Base-by-base conservation (phyloP, 1,139 yeast genomes). In the Hyphopichia wangnamkhiaoensis region DNA sequence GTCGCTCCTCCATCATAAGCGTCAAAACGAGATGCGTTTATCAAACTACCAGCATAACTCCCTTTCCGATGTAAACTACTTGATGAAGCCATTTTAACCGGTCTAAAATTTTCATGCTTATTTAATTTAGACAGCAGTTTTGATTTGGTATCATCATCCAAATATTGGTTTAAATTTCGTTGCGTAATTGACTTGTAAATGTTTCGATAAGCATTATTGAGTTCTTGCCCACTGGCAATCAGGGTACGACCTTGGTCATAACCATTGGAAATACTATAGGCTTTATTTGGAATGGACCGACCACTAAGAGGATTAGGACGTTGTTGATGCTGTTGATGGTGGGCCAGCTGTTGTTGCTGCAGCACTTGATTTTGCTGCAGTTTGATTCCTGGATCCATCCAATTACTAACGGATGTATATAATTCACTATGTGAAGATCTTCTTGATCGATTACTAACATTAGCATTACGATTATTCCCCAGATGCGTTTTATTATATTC, bases 401-500 rank as follows among this genome's bases (percentile, higher is more conserved):
- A 71, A 40, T 68, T 70, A 33, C 66, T 61, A 34, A 65, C 74
- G 2, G 71, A 56, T 2, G 63, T 56, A 48, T 71, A 69, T 38
- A 71, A 53, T 24, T 71, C 77, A 49, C 76, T 69, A 34, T 62
- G 53, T 4, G 76, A 68, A 1, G 76, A 70, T 38, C 69, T 50
- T 20, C 74, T 48, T 9, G 72, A 66, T 12, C 61, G 43, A 5
- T 33, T 29, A 19, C 31, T 32, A 7, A 20, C 25, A 18, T 25
- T 24, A 33, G 16, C 3, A 34, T 27, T 27, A 18, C 17, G 16
- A 30, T 30, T 30, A 3, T 14, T 14, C 12, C 16, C 18, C 27
- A 21, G 17, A 31, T 34, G 16, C 9, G 48, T 43, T 29, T 61
- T 50, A 41, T 66, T 64, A 47, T 68, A 68, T 34, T 63, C 73